Evolutionary conservation across 2,329 filamentous ascomycete genomes (phyloP).

Genomic region (Fusarium sp.): DNA sequence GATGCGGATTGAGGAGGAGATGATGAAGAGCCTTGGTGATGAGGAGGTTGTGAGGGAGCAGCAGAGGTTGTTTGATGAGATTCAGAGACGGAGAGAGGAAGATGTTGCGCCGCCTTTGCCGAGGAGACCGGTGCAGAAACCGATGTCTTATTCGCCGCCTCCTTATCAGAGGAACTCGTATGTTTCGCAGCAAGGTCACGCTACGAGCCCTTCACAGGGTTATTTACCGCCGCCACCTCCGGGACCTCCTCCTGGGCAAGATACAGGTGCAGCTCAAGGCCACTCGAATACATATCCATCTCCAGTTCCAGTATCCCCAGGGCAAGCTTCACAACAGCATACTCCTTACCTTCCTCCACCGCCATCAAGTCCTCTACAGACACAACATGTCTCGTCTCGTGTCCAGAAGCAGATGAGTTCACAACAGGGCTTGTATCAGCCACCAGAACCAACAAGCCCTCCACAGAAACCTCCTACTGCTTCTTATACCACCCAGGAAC

Average conservation of each 20-base stretch:
- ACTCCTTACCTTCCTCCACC: background rate
- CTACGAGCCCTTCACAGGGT: background rate
- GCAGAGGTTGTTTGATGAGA: slow-evolving; percentile 32
- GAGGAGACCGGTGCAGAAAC: slow-evolving; percentile 17
- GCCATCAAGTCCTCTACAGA: background rate
- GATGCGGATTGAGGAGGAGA: slow-evolving; percentile 22
- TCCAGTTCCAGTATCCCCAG: background rate
- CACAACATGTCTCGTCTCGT: background rate
- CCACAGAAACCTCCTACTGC: background rate
- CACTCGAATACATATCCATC: background rate
- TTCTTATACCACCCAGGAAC: background rate
- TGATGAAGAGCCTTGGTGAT: slow-evolving; percentile 1
- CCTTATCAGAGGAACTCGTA: background rate
- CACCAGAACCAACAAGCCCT: background rate
- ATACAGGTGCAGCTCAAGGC: background rate
- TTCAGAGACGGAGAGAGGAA: slow-evolving; percentile 16
- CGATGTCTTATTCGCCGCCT: slow-evolving; percentile 4
- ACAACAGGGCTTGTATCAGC: background rate
- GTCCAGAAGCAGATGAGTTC: background rate
- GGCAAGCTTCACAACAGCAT: slow-evolving; percentile 6
- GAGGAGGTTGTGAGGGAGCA: slow-evolving; percentile 32
- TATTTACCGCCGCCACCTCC: slow-evolving; percentile 13
- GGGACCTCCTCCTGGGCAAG: slow-evolving; percentile 16
- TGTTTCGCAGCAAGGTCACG: slow-evolving; percentile 2
- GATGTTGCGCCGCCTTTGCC: slow-evolving; percentile 21